A percentile compares a stretch with the other conserved stretches of the same genome.
phyloP scores from a whole-genome alignment of 2,329 filamentous ascomycete genomes.

The Fusarium oligoseptatum region DNA sequence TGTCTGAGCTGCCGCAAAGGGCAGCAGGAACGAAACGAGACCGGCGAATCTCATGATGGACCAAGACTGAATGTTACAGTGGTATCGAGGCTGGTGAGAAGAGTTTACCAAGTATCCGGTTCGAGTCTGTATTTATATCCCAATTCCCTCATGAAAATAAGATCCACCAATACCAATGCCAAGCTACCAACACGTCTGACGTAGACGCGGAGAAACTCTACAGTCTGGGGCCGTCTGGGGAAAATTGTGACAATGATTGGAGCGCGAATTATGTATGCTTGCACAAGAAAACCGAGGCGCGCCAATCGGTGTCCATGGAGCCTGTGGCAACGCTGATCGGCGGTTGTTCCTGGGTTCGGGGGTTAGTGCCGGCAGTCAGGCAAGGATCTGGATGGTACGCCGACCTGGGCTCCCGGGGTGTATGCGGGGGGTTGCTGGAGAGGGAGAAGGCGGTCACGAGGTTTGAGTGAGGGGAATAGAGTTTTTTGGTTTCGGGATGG shows the following conservation, averaged over 20 bases:
- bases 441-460: background rate
- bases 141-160: background rate
- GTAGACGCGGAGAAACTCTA: constrained; percentile 32
- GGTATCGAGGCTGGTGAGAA: constrained; percentile 4
- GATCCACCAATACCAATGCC: constrained; percentile 18
- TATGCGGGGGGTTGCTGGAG: constrained; percentile 20
- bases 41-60: constrained; percentile 34
- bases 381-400: constrained; percentile 18
- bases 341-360: constrained; percentile 9
- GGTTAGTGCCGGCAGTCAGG: constrained; percentile 16
- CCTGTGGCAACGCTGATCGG: constrained; percentile 2
- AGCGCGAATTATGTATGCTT: constrained; percentile 18
- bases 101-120: background rate
- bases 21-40: constrained; percentile 29
- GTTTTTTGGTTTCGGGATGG: constrained; percentile 6
- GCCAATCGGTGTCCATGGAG: constrained; percentile 22
- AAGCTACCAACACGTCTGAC: background rate
- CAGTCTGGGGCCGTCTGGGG: constrained; percentile 29
- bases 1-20: constrained; percentile 32
- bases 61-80: constrained; percentile 3
- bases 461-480: constrained; percentile 26
- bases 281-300: constrained; percentile 19
- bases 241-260: constrained; percentile 35
- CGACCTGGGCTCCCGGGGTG: background rate
- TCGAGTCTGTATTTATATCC: constrained; percentile 23